phyloP scores from a whole-genome alignment of 441 rosid species.

The Viola pubescens region DNA sequence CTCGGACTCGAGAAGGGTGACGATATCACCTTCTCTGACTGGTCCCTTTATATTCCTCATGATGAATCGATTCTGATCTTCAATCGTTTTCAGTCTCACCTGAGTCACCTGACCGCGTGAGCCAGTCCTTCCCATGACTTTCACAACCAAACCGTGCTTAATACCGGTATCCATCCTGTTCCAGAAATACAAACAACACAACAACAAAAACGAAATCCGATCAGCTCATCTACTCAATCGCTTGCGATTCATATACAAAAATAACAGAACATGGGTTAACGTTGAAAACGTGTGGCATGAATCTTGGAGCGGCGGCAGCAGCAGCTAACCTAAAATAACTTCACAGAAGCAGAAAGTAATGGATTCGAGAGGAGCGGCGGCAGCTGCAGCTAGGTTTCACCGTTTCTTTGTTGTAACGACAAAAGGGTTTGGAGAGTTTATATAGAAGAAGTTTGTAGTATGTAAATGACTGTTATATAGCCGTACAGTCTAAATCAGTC shows the following conservation, averaged over 20 bases:
- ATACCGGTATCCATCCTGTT: conserved; percentile 45
- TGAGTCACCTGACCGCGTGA: conserved; percentile 80
- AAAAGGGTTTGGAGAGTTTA: not conserved
- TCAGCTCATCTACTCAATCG: not conserved
- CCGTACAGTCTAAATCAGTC: too few species aligned
- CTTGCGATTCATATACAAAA: not conserved
- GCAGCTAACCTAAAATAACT: not conserved
- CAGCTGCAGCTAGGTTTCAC: not conserved
- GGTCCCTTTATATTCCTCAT: conserved; percentile 94
- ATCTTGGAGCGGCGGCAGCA: too few species aligned
- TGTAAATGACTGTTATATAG: too few species aligned
- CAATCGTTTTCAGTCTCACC: conserved; percentile 67
- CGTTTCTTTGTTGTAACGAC: not conserved
- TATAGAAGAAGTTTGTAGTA: not conserved
- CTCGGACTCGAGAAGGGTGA: conserved; percentile 79
- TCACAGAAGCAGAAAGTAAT: not conserved
- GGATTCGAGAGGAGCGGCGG: not conserved
- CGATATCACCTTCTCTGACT: conserved; percentile 77
- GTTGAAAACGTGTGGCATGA: not conserved
- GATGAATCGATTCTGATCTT: conserved; percentile 71
- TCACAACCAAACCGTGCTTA: conserved; percentile 59
- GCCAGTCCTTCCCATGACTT: conserved; percentile 66
- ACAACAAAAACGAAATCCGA: not conserved
- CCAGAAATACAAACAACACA: not conserved
- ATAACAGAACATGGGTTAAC: not conserved